phyloP scores from a whole-genome alignment of 495 filamentous ascomycete species.

The Xylaria venustula region DNA sequence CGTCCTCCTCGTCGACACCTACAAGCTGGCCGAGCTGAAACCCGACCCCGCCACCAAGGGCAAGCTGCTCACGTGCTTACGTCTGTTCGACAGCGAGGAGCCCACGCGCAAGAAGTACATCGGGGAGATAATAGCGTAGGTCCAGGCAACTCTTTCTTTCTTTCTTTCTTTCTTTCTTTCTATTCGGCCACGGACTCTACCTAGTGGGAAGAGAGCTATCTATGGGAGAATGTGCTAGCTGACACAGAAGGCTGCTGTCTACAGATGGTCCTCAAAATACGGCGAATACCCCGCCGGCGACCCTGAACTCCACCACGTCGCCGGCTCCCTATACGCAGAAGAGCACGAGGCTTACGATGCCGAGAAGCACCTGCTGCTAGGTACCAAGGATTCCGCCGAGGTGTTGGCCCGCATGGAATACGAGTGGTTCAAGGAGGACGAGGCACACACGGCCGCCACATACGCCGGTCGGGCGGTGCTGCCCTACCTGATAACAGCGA shows the following conservation, averaged over 20 bases:
- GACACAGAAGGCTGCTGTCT: conserved; percentile 10
- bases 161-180: background rate
- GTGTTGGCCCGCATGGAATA: conserved; percentile 80
- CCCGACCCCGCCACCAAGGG: conserved; percentile 65
- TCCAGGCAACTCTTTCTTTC: conserved; percentile 11
- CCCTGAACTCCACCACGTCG: conserved; percentile 92
- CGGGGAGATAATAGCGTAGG: conserved; percentile 77
- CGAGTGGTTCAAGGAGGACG: conserved; percentile 87
- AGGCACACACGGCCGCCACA: conserved; percentile 81
- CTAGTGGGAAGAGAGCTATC: background rate
- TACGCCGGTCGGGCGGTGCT: conserved; percentile 89
- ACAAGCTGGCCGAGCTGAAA: conserved; percentile 75
- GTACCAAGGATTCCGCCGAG: conserved; percentile 84
- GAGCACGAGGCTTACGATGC: conserved; percentile 90
- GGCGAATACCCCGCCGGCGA: conserved; percentile 91
- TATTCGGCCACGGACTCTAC: background rate
- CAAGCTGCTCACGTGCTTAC: conserved; percentile 59
- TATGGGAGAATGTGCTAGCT: conserved; percentile 15
- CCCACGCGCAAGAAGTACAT: conserved; percentile 90
- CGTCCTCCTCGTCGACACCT: conserved; percentile 80
- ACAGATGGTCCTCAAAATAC: conserved; percentile 77
- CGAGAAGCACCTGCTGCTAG: conserved; percentile 84
- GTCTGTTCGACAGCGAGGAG: conserved; percentile 77
- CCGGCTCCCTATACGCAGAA: conserved; percentile 82
- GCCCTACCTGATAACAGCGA: conserved; percentile 87